A percentile compares a stretch with the other conserved stretches of the same genome.
phyloP scores from a whole-genome alignment of 106 monocot species.

The Dendrobium officinale region DNA sequence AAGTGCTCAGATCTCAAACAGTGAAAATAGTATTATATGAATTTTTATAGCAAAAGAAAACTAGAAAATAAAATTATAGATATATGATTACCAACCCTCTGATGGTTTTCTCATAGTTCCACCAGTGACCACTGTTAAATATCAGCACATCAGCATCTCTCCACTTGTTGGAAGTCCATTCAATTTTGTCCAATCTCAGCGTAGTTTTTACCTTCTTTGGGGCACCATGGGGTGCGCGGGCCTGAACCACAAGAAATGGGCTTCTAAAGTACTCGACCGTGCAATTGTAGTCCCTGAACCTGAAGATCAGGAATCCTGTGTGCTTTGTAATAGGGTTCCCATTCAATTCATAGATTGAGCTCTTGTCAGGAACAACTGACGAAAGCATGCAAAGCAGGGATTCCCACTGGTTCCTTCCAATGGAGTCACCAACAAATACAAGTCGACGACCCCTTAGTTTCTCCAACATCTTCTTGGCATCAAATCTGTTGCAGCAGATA shows the following conservation, averaged over 20 bases:
- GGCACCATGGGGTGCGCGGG: conserved; percentile 11
- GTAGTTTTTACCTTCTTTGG: conserved; percentile 14
- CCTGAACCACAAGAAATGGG: conserved; percentile 27
- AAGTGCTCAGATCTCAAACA: no score
- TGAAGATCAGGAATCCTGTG: conserved; percentile 23
- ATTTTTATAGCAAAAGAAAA: neutral
- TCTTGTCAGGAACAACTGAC: conserved; percentile 15
- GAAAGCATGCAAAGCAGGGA: conserved; percentile 33
- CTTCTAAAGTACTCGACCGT: conserved; percentile 32
- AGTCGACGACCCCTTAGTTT: conserved; percentile 19
- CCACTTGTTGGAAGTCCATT: conserved; percentile 20
- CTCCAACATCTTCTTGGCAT: conserved; percentile 26
- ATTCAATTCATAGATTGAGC: conserved; percentile 25
- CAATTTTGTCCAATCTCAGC: conserved; percentile 21
- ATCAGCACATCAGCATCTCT: conserved; percentile 35
- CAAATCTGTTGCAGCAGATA: conserved; percentile 14
- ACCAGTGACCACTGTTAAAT: conserved; percentile 36
- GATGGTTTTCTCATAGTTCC: conserved; percentile 35
- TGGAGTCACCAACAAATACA: conserved; percentile 32
- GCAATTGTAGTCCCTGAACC: conserved; percentile 29
- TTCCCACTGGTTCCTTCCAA: conserved; percentile 41
- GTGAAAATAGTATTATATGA: no score
- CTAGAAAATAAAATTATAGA: neutral
- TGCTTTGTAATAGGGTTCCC: conserved; percentile 30
- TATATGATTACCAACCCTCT: conserved; percentile 16